A percentile compares a stretch with the other conserved stretches of the same genome.
Evolutionary conservation across 345 rosid species (phyloP).

Genomic region (Salix arbutifolia): DNA sequence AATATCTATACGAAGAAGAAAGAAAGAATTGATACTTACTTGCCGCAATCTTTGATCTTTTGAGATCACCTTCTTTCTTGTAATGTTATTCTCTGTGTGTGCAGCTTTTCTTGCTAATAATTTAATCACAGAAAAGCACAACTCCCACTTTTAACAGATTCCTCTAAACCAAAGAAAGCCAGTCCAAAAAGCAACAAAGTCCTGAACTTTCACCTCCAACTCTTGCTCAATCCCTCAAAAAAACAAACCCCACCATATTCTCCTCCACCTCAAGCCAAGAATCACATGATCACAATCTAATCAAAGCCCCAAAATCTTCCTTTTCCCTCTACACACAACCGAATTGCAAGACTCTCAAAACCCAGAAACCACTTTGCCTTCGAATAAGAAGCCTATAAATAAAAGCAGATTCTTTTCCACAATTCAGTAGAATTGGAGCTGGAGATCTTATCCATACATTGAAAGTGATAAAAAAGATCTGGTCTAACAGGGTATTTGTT

Average conservation of each 20-base stretch:
- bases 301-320: background rate
- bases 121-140: background rate
- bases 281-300: background rate
- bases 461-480: background rate
- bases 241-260: background rate
- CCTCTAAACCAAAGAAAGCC: background rate
- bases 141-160: background rate
- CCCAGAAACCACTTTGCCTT: background rate
- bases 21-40: conserved; percentile 38
- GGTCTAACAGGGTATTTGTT: background rate
- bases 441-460: background rate
- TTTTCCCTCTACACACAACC: background rate
- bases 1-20: background rate
- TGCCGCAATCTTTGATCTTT: conserved; percentile 27
- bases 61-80: conserved; percentile 15
- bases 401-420: background rate
- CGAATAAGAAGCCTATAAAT: too few relatives aligned
- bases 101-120: background rate
- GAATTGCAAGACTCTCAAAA: background rate
- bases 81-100: conserved; percentile 11
- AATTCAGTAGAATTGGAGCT: background rate
- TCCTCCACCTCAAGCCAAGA: conserved; percentile 1
- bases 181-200: background rate
- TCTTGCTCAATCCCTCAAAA: background rate
- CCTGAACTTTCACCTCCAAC: too few relatives aligned